Base-by-base conservation (phyloP, 257 asterid genomes). In the Capsicum baccatum region DNA sequence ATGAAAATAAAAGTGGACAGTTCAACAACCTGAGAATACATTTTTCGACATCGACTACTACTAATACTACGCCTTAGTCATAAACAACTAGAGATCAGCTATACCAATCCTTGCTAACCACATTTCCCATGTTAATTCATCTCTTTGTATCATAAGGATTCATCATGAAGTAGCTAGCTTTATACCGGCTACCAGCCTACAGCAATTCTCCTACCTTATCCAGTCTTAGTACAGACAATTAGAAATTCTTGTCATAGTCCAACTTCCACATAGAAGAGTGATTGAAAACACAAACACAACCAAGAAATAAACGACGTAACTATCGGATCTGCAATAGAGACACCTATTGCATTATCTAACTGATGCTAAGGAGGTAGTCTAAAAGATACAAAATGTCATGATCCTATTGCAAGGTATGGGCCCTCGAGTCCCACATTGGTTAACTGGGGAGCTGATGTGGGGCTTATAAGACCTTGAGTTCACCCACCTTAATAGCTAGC, bases 231-330 rank as follows among this genome's bases (percentile, higher is more conserved):
- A 12, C 17, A 26, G 4, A 10, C n/a, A 64, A 64, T 26, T 7
- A 71, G 11, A 48, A 47, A 71, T 71, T 1, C 39, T 21, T 21
- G 60, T 21, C 44, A 73, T 73, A 48, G 80, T 19, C 42, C 59
- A 19, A 19, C 80, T 11, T 48, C 44, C 80, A 74, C 80, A 73
- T 50, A 74, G 12, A 50, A 48, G 14, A 74, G 80, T 50, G 6
- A 48, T 4, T 3, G 3, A 9, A 19, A 74, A 74, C 60, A 19
- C 11, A 21, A 48, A 44, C 39, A 11, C 9, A 71, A 8, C 13
- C 60, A 21, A 74, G 3, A 73, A 48, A 48, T 6, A 19, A 73
- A 48, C 12, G 59, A 48, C 42, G 59, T 6, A 19, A 74, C 13
- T 12, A 19, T 50, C 58, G 0, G 39, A 50, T 74, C 80, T 50